Evolutionary conservation across 2,329 filamentous ascomycete genomes (phyloP).

Genomic region (Epicoccum sorghinum): DNA sequence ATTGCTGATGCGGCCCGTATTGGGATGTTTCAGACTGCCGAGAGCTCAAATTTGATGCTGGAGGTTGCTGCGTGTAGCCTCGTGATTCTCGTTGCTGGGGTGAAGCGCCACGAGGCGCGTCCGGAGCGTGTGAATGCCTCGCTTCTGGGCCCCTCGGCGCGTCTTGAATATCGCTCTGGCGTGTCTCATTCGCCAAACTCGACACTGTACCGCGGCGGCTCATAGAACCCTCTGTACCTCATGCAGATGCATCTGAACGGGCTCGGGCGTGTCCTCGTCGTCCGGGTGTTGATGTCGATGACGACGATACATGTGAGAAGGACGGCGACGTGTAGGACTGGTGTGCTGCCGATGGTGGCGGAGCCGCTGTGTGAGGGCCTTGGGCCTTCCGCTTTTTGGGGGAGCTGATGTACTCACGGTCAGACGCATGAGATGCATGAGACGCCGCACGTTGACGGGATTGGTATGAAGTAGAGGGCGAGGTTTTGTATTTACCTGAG

Average conservation of each 20-base stretch:
- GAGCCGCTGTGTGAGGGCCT: slow-evolving; percentile 58
- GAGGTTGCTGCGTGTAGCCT: slow-evolving; percentile 26
- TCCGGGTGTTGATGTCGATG: slow-evolving; percentile 61
- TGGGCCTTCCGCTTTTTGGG: slow-evolving; percentile 84
- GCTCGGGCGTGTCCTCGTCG: slow-evolving; percentile 68
- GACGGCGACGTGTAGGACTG: slow-evolving; percentile 56
- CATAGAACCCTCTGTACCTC: slow-evolving; percentile 41
- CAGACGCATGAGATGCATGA: slow-evolving; percentile 57
- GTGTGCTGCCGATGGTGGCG: slow-evolving; percentile 58
- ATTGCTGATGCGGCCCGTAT: slow-evolving; percentile 41
- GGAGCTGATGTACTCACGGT: slow-evolving; percentile 71
- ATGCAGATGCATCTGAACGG: slow-evolving; percentile 65
- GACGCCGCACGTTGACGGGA: slow-evolving; percentile 57
- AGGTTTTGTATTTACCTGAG: slow-evolving; percentile 64
- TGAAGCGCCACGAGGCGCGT: slow-evolving; percentile 25
- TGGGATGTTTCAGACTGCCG: slow-evolving; percentile 45
- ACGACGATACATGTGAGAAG: slow-evolving; percentile 63
- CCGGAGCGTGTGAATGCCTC: slow-evolving; percentile 26
- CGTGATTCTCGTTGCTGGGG: slow-evolving; percentile 32
- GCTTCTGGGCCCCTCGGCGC: slow-evolving; percentile 31
- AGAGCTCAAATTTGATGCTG: slow-evolving; percentile 34
- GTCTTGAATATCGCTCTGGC: slow-evolving; percentile 34
- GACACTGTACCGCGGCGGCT: slow-evolving; percentile 44
- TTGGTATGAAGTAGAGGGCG: slow-evolving; percentile 40
- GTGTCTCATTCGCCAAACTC: slow-evolving; percentile 39